Conservation (phyloP, 1,284 basidiomycete species). For the Cryptococcus sp. region DNA sequence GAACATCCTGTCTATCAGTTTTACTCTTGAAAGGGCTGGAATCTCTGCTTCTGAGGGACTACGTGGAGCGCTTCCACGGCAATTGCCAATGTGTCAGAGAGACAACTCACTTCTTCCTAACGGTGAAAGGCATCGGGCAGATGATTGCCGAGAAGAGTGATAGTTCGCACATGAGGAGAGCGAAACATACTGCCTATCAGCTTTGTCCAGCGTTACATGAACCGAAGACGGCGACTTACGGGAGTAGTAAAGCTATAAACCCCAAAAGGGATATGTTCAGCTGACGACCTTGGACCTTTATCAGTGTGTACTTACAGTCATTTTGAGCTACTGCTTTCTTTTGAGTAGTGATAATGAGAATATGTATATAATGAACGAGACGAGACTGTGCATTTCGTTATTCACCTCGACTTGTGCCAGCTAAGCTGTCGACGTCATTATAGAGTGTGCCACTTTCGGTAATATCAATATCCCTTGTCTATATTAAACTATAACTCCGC, state of each 20-base stretch:
- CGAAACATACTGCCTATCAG: constrained; percentile 42
- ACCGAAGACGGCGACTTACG: constrained; percentile 14
- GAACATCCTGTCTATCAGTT: constrained; percentile 43
- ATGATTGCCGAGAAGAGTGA: constrained; percentile 44
- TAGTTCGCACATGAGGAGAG: constrained; percentile 44
- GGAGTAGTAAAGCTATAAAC: constrained; percentile 40
- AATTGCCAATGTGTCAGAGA: neutral
- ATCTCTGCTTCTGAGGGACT: neutral
- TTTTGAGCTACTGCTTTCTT: constrained; percentile 10
- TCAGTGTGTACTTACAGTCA: neutral
- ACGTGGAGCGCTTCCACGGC: neutral
- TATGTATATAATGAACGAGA: neutral
- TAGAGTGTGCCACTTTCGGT: too few species aligned
- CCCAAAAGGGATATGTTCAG: neutral
- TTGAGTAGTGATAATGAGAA: neutral
- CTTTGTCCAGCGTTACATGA: neutral
- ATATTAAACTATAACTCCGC: too few species aligned
- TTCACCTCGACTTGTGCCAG: too few species aligned
- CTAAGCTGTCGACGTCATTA: too few species aligned
- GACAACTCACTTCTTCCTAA: constrained; percentile 43
- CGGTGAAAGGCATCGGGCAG: constrained; percentile 47
- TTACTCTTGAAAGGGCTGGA: too few species aligned
- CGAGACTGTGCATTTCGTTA: too few species aligned
- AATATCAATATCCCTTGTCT: too few species aligned
- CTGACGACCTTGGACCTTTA: neutral